Conservation (phyloP, 305 asterid genomes). For the Nicotiana rustica region DNA sequence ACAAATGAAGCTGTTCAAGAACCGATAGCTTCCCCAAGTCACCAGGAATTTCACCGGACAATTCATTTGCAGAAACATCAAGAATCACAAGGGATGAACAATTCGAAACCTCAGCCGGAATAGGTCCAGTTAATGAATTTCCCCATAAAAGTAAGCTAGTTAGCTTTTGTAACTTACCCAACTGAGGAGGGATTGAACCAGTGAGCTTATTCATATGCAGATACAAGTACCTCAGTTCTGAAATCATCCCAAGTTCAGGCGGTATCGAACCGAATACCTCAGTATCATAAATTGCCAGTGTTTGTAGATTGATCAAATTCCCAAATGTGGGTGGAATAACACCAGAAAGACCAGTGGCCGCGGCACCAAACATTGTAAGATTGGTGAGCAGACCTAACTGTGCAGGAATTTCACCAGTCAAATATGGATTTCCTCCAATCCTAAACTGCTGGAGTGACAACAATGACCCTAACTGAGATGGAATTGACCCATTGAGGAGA, state of each 20-base stretch:
- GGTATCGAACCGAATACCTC: slow-evolving; percentile 81
- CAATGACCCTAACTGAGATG: slow-evolving; percentile 73
- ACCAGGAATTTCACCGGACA: slow-evolving; percentile 78
- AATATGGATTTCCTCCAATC: slow-evolving; percentile 81
- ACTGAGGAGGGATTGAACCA: slow-evolving; percentile 70
- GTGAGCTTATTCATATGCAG: slow-evolving; percentile 85
- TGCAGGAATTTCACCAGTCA: slow-evolving; percentile 77
- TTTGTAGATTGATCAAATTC: slow-evolving; percentile 69
- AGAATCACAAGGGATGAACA: slow-evolving; percentile 77
- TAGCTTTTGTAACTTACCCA: slow-evolving; percentile 76
- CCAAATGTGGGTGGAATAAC: slow-evolving; percentile 79
- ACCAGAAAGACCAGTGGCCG: slow-evolving; percentile 84
- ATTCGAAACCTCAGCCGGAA: slow-evolving; percentile 69
- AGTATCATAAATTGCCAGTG: slow-evolving; percentile 76
- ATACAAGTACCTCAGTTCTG: slow-evolving; percentile 73
- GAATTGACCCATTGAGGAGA: slow-evolving; percentile 76
- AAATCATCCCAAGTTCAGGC: slow-evolving; percentile 68
- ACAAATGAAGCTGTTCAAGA: slow-evolving; percentile 92
- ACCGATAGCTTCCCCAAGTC: slow-evolving; percentile 65
- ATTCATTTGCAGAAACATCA: slow-evolving; percentile 77
- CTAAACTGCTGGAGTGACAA: slow-evolving; percentile 82
- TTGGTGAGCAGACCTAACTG: slow-evolving; percentile 74
- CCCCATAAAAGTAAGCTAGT: slow-evolving; percentile 92
- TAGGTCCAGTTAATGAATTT: slow-evolving; percentile 67
- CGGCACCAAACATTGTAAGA: slow-evolving; percentile 86